Evolutionary conservation across 2,329 filamentous ascomycete species (phyloP), one percentile per base, ranked within the genome.

Genomic region (Aspergillus sp.): DNA sequence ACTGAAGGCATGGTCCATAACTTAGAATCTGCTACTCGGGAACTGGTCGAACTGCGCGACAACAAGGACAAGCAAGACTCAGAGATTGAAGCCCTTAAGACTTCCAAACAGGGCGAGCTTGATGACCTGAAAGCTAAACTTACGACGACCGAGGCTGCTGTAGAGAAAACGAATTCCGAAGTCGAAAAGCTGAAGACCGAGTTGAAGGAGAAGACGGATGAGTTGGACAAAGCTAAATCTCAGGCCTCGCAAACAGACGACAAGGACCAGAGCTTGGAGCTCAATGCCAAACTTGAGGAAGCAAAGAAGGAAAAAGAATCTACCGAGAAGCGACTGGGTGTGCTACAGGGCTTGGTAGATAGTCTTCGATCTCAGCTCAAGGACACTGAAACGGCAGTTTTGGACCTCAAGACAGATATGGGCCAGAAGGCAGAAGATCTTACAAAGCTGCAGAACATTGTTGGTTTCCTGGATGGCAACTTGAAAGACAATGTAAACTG

Each of bases 21-120:
- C 44, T 68, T 90, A 2, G 85, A 90, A 59, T 78, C 77, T 40
- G 78, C 83, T 0, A 85, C 82, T 2, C 72, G 78, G 9, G 82
- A 88, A 54, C 68, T 89, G 6, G 75, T 76, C 39, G 69, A 68
- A 8, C 57, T 81, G 49, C 73, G 71, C 32, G 78, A 82, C 19
- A 68, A 64, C 27, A 76, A 75, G 48, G 72, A 77, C 27, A 73
- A 64, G 27, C 68, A 73, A 19, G 68, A 76, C 42, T 49, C 62
- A 3, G 69, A 78, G 49, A 65, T 81, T 27, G 60, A 71, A 13
- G 63, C 60, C 33, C 62, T 73, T 38, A 68, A 71, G 43, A 61
- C 67, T 11, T 53, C 65, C 5, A 63, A 68, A 12, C 57, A 70
- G 40, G 61, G 58, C n/a, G 65, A 74, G 36, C 60, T 68, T 7